Percentiles rank a stretch among this genome's conserved stretches.
Evolutionary conservation across 768 basidiomycete species (phyloP).

Genomic region (Suillus brevipes): DNA sequence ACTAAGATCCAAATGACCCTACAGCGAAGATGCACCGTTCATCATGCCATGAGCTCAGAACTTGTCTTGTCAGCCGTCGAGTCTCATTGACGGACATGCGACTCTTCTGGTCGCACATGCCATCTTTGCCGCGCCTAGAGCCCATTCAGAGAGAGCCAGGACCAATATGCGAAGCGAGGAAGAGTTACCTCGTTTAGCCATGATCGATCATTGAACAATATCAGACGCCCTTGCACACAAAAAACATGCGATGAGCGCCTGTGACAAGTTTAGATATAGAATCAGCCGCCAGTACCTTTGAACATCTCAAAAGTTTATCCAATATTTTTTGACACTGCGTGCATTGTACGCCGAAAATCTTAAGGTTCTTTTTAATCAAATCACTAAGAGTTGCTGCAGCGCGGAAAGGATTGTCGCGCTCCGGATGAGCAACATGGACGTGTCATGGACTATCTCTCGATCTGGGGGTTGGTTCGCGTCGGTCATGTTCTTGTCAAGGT

Average conservation of each 20-base stretch:
- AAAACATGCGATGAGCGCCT: not conserved
- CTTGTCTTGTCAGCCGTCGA: not conserved
- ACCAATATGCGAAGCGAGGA: too few relatives aligned
- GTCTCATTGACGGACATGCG: too few relatives aligned
- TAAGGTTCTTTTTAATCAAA: conserved; percentile 13
- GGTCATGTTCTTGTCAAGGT: not conserved
- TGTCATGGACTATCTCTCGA: conserved; percentile 5
- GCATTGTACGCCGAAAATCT: conserved; percentile 9
- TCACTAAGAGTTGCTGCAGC: conserved; percentile 11
- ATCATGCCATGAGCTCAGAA: not conserved
- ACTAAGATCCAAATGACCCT: not conserved
- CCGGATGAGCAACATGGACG: conserved; percentile 16
- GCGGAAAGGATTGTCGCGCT: conserved; percentile 10
- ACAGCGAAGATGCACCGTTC: not conserved
- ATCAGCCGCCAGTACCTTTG: conserved; percentile 6
- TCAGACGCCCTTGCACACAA: conserved; percentile 22
- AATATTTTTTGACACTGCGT: conserved; percentile 16
- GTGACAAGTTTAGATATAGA: not conserved
- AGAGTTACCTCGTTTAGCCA: too few relatives aligned
- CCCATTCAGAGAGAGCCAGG: too few relatives aligned
- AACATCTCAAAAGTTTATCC: conserved; percentile 15
- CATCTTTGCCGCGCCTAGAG: too few relatives aligned
- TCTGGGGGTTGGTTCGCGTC: not conserved
- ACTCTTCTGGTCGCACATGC: too few relatives aligned
- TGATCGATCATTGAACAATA: conserved; percentile 25